Conservation (phyloP, 2,329 filamentous ascomycete species). For the Colletotrichum neosansevieriae region DNA sequence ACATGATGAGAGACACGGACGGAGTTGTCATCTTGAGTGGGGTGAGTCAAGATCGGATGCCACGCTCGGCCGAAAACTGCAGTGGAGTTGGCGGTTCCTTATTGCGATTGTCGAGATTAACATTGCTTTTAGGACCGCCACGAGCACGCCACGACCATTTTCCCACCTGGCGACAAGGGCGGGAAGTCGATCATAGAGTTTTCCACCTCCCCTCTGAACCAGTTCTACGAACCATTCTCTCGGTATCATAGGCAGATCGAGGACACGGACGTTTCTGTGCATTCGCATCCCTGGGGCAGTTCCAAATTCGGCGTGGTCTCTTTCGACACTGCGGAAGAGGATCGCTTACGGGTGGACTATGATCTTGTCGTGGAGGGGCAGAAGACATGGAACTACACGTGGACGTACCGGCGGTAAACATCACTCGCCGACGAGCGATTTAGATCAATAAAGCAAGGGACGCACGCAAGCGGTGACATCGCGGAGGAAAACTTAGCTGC, state of each 20-base stretch:
- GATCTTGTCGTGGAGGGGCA: slow-evolving; percentile 28
- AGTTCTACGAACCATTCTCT: slow-evolving; percentile 74
- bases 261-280: slow-evolving; percentile 32
- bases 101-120: slow-evolving; percentile 28
- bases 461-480: background rate
- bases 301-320: slow-evolving; percentile 28
- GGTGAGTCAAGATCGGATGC: slow-evolving; percentile 45
- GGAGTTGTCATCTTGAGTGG: slow-evolving; percentile 75
- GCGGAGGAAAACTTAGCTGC: background rate
- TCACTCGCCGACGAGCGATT: background rate
- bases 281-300: slow-evolving; percentile 30
- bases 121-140: slow-evolving; percentile 61
- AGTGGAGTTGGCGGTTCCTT: slow-evolving; percentile 8
- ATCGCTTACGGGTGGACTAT: slow-evolving; percentile 16
- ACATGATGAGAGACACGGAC: slow-evolving; percentile 74
- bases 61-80: background rate
- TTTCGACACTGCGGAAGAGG: slow-evolving; percentile 20
- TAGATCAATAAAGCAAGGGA: background rate
- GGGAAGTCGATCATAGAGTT: slow-evolving; percentile 70
- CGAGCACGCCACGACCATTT: slow-evolving; percentile 73
- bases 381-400: slow-evolving; percentile 23
- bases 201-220: slow-evolving; percentile 72
- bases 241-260: slow-evolving; percentile 72
- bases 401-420: slow-evolving; percentile 14
- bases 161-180: slow-evolving; percentile 50